Evolutionary conservation across 2,329 filamentous ascomycete genomes (phyloP), one percentile per base, ranked within the genome.

Genomic region (Cladosporium sp.): DNA sequence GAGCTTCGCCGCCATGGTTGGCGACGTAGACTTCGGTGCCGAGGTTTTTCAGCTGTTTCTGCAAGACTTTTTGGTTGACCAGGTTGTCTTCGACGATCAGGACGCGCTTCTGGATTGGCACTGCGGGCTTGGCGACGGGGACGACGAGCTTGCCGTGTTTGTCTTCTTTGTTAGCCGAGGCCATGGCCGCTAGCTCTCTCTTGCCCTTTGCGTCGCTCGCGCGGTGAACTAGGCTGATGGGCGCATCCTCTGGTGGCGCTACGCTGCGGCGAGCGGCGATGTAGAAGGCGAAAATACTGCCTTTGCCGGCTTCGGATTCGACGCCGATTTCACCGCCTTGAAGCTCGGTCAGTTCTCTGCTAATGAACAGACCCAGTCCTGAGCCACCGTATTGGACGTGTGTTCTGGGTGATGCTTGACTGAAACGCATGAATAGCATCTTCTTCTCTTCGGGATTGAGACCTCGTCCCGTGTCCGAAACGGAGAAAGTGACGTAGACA

Each of bases 261-360:
- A 59, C 63, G 40, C 78, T 84, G 74, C 81, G 85, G 66, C 84
- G 83, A 55, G 83, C 83, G 62, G 86, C 87, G 70, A 91, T 81
- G 68, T 90, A 91, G 69, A 92, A 91, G 25, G 84, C 86, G 70
- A 91, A 91, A 0, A 83, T 89, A 70, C 86, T 89, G 37, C 89
- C 89, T 36, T 83, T 77, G 12, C 86, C 88, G 58, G 84, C 80
- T 60, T 82, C 76, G 0, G 86, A 89, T 1, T 81, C 79, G 2
- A 93, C 86, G 1, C 89, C 89, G 47, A 94, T 91, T 60, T 89
- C 85, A 3, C 90, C 90, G 19, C 89, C 88, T 69, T 92, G 89
- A 10, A 93, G 76, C 68, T 93, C 89, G 0, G 88, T 90, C n/a
- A 94, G 78, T 56, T 89, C 83, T 22, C 88, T 81, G 36, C 86